Percentiles rank a stretch among this genome's conserved stretches.
These are phyloP conservation scores for Leccinum variabile DNA, from an alignment of 1,284 basidiomycete species.

Conservation along the genomic window DNA sequence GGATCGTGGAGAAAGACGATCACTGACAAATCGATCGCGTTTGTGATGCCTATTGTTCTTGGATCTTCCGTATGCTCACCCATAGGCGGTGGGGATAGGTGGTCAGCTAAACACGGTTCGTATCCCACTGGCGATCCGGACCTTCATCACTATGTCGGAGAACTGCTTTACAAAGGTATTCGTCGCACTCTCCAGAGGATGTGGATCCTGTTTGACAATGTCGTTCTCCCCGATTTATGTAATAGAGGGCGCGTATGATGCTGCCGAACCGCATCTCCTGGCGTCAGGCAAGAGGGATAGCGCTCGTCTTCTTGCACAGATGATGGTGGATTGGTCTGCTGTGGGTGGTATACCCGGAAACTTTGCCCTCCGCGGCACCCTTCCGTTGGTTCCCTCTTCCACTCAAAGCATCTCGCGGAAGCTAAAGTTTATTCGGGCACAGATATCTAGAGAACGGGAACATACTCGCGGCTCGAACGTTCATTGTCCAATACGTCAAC, in stretches of 20 bases:
- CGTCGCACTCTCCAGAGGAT: conserved; percentile 14
- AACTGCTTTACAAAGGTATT: conserved; percentile 83
- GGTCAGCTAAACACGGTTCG: conserved; percentile 76
- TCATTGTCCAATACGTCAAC: conserved; percentile 75
- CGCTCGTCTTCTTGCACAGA: conserved; percentile 79
- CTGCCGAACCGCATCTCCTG: conserved; percentile 79
- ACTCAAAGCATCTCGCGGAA: not conserved
- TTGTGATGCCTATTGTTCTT: conserved; percentile 34
- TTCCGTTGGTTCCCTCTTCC: conserved; percentile 60
- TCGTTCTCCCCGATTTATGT: not conserved
- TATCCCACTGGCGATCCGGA: conserved; percentile 83
- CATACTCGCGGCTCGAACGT: conserved; percentile 81
- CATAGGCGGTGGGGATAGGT: conserved; percentile 45
- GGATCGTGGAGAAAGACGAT: conserved; percentile 81
- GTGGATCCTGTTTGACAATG: conserved; percentile 1
- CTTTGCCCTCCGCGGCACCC: conserved; percentile 79
- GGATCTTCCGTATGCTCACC: conserved; percentile 14
- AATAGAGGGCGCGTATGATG: conserved; percentile 71
- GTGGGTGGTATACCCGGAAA: conserved; percentile 50
- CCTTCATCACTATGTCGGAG: conserved; percentile 85
- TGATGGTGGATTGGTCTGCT: conserved; percentile 79
- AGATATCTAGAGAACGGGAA: conserved; percentile 85
- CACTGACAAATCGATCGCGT: conserved; percentile 78
- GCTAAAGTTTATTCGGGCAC: not conserved
- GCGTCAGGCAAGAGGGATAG: conserved; percentile 85